Conservation (phyloP, 202 grass and related monocot genomes). For the Zoysia matrella region DNA sequence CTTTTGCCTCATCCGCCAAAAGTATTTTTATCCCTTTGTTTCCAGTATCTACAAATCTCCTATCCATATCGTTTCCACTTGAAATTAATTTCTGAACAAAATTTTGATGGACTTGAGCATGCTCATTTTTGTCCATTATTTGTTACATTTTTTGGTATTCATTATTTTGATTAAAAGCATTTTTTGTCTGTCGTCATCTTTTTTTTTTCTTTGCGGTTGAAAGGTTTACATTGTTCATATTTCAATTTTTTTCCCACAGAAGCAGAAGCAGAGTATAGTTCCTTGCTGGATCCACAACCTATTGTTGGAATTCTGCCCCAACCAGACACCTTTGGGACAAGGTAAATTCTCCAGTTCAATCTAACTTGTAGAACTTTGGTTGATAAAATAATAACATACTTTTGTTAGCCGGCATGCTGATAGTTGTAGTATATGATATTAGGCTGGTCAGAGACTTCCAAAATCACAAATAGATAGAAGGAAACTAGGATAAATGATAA, state of each 20-base stretch:
- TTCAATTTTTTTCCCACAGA: conserved; percentile 9
- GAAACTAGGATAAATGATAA: conserved; percentile 6
- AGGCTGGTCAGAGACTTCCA: conserved; percentile 14
- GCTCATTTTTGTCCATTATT: background rate
- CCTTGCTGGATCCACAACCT: conserved; percentile 72
- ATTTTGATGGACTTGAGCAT: conserved; percentile 4
- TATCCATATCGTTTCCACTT: background rate
- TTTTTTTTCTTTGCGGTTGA: conserved; percentile 16
- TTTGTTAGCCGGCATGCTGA: background rate
- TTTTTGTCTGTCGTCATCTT: conserved; percentile 1
- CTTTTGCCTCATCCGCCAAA: conserved; percentile 4
- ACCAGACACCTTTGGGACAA: conserved; percentile 73
- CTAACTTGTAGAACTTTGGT: conserved; percentile 30
- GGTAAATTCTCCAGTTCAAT: conserved; percentile 52
- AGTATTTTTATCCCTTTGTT: conserved; percentile 22
- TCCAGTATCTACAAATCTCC: conserved; percentile 22
- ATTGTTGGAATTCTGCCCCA: conserved; percentile 93
- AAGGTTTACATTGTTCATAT: conserved; percentile 10
- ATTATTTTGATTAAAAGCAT: conserved; percentile 8
- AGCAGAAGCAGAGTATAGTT: conserved; percentile 66
- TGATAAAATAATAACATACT: background rate
- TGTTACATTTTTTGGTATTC: background rate
- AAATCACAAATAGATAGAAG: conserved; percentile 14
- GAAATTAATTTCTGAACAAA: conserved; percentile 22
- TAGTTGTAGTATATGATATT: conserved; percentile 13